Evolutionary conservation across 192 early-diverging fungal species (phyloP), one percentile per base, ranked within the genome.

Genomic region (Allomyces javanicus): DNA sequence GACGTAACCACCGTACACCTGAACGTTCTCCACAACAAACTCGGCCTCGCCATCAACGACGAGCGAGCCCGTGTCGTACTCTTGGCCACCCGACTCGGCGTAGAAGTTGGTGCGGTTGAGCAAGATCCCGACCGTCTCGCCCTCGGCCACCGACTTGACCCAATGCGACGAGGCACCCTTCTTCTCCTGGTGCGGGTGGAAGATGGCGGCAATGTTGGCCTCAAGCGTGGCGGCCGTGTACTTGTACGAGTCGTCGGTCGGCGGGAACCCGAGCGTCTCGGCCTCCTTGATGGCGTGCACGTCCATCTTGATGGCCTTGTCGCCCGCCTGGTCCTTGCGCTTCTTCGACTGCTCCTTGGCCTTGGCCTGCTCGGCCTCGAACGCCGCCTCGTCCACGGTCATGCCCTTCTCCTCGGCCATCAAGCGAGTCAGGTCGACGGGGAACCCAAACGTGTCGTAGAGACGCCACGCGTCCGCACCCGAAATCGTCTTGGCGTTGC

Each of bases 381-480:
- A 96, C 72, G 83, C 88, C 44, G 74, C 76, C 73, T 95, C 92
- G 71, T 98, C 86, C 9, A 98, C 86, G 19, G 66, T 66, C 63
- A 96, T 75, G 11, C 87, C 90, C 72, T 85, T 86, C 73, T 98
- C 96, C 76, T 98, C 92, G n/a, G 96, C 93, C 93, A 98, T 96
- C 63, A 98, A 73, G 62, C 90, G 87, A 12, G 96, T 98, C 63
- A 98, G 80, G 73, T 98, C 96, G 1, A 95, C 90, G 6, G 96
- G 96, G 85, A 98, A 98, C 33, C 96, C 96, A 73, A 92, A 98
- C 17, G 96, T 98, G 71, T 96, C 96, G 68, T 98, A 98, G 73
- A 98, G 75, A n/a, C 91, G 83, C 93, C 93, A 98, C 11, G 91
- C 96, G 75, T 92, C 90, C 61, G 81, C 82, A 40, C 96, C 96